Base-by-base conservation (phyloP, 2,329 filamentous ascomycete species). In the Nectriaceae sp. region DNA sequence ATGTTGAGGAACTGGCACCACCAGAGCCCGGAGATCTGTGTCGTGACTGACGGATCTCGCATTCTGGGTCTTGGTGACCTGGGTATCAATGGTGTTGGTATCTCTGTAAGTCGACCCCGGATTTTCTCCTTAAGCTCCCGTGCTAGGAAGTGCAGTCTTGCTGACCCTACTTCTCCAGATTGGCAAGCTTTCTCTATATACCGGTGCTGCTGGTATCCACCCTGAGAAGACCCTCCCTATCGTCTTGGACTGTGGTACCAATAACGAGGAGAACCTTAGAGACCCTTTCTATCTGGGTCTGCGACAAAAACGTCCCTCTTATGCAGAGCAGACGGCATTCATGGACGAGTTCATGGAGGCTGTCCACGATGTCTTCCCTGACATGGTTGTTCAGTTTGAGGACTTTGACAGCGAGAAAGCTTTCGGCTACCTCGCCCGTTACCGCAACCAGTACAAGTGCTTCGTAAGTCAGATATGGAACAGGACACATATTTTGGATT, bases 331-430 rank as follows among this genome's bases (percentile, higher is more conserved):
- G 75, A 85, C 87, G 68, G 89, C 90, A 56, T 97, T 97, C 73
- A 84, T 97, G 77, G 94, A 97, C 67, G 94, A 97, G 77, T 87
- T 99, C 77, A 97, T 99, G 94, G 82, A 83, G 63, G 93, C 94
- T 48, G 82, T 90, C 52, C 88, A 87, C 48, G 90, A 96, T 24
- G 80, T 85, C 22, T 84, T 74, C 69, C 82, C 80, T 21, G 72
- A 79, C 13, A 86, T 80, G 83, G 71, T 87, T 39, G 89, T 97
- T 54, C 94, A 97, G 69, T 97, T 96, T 63, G 93, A 97, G 70
- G 94, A 97, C 67, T 97, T 96, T 72, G 96, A 97, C 78, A 96
- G 93, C 65, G 80, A 83, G 60, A 85, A 85, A 73, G 93, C 94
- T 40, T 99, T 97, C 82, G 88, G 89, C 54, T 93, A 95, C 64